phyloP scores from a whole-genome alignment of 2,329 filamentous ascomycete genomes.

The Xylaria digitata region DNA sequence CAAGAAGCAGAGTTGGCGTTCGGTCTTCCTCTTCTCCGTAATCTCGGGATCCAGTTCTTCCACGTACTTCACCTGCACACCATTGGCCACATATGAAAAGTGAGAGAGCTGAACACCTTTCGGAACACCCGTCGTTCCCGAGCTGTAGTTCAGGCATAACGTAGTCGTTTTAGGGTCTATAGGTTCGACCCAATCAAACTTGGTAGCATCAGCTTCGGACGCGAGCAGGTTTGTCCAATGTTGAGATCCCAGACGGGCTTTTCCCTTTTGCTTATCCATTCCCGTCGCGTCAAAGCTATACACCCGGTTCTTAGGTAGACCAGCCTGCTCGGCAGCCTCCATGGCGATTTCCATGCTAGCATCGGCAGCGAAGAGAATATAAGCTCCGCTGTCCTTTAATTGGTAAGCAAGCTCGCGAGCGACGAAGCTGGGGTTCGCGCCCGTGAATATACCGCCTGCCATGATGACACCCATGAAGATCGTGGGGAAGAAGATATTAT shows the following conservation, averaged over 20 bases:
- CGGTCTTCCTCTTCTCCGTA: conserved; percentile 53
- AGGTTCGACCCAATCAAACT: conserved; percentile 72
- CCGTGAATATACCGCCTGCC: conserved; percentile 82
- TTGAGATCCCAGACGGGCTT: conserved; percentile 42
- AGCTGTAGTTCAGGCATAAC: conserved; percentile 82
- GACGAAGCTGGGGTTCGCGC: conserved; percentile 77
- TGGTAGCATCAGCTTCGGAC: conserved; percentile 56
- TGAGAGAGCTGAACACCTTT: conserved; percentile 90
- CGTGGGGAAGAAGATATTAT: conserved; percentile 77
- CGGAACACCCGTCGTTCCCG: conserved; percentile 81
- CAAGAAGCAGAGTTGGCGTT: conserved; percentile 72
- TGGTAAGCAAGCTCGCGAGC: conserved; percentile 80
- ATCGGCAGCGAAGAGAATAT: conserved; percentile 73
- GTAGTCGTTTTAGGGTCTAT: conserved; percentile 63
- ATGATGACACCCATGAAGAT: conserved; percentile 79
- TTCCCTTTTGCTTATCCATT: conserved; percentile 49
- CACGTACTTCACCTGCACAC: conserved; percentile 67
- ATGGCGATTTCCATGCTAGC: conserved; percentile 70
- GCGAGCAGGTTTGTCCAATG: conserved; percentile 49
- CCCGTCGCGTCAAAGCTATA: conserved; percentile 73
- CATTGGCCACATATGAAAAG: conserved; percentile 78
- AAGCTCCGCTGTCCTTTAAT: conserved; percentile 75
- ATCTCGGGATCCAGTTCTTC: conserved; percentile 60
- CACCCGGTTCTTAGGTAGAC: conserved; percentile 65
- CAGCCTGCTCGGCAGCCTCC: conserved; percentile 70